phyloP scores from a whole-genome alignment of 306 rosid genomes.

The Quercus parvula region DNA sequence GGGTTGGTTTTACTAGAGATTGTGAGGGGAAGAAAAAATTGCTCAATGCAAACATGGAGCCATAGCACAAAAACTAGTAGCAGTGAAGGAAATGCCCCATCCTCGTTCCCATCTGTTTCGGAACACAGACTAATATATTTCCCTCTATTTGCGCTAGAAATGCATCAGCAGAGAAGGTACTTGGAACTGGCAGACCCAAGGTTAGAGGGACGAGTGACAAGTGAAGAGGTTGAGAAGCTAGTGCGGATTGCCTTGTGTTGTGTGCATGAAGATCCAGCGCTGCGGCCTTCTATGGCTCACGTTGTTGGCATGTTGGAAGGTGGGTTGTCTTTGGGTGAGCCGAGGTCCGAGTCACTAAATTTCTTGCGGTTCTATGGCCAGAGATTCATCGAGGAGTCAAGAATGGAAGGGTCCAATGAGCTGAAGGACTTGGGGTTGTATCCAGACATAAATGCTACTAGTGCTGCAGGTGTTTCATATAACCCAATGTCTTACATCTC shows the following conservation, averaged over 20 bases:
- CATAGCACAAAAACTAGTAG: constrained; percentile 54
- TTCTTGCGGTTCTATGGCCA: constrained; percentile 78
- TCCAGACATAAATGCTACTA: constrained; percentile 17
- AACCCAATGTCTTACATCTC: constrained; percentile 50
- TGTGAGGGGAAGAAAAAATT: constrained; percentile 76
- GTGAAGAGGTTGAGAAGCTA: constrained; percentile 64
- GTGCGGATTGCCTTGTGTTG: constrained; percentile 79
- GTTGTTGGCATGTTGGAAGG: constrained; percentile 90
- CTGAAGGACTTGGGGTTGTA: constrained; percentile 15
- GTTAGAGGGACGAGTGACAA: constrained; percentile 62
- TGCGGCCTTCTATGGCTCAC: constrained; percentile 69
- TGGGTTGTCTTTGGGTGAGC: constrained; percentile 50
- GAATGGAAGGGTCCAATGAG: constrained; percentile 20
- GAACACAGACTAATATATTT: constrained; percentile 54
- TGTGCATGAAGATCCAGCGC: constrained; percentile 83
- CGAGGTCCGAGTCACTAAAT: constrained; percentile 65
- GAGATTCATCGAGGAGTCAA: constrained; percentile 66
- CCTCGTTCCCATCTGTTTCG: constrained; percentile 46
- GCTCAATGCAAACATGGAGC: constrained; percentile 46
- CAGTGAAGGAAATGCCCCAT: constrained; percentile 35
- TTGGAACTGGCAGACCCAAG: constrained; percentile 72
- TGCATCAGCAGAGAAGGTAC: constrained; percentile 76
- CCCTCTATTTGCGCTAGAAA: constrained; percentile 75
- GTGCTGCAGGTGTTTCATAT: constrained; percentile 30
- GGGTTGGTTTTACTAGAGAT: constrained; percentile 93